These are phyloP conservation scores for Ascochyta rabiei DNA, from an alignment of 2,329 filamentous ascomycete genomes.

Conservation along the genomic window DNA sequence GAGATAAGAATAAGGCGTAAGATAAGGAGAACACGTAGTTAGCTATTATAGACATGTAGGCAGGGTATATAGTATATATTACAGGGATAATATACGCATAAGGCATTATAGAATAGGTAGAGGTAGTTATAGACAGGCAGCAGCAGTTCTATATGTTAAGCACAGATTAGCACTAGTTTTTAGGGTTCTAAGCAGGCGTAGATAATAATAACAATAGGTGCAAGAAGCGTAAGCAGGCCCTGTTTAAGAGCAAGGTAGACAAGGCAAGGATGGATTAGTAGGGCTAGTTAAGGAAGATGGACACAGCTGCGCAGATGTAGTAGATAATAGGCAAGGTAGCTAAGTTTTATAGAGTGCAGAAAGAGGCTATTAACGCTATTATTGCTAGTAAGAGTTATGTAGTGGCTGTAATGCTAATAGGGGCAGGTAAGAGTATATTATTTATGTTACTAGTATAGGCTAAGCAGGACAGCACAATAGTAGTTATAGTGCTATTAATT, in stretches of 20 bases:
- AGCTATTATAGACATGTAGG: conserved; percentile 16
- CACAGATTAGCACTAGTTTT: conserved; percentile 27
- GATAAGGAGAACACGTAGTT: conserved; percentile 10
- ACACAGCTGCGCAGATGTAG: conserved; percentile 15
- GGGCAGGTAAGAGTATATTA: conserved; percentile 35
- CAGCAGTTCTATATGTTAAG: conserved; percentile 19
- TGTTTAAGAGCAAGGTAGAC: neutral
- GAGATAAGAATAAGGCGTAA: conserved; percentile 18
- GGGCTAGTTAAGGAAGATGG: conserved; percentile 11
- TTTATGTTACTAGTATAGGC: conserved; percentile 35
- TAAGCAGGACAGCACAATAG: conserved; percentile 17
- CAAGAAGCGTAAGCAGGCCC: neutral
- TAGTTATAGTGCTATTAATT: conserved; percentile 32
- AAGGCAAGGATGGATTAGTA: conserved; percentile 3
- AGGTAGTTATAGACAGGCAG: conserved; percentile 11
- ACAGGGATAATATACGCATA: conserved; percentile 17
- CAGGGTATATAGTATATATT: conserved; percentile 15
- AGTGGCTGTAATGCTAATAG: conserved; percentile 28
- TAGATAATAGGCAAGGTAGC: conserved; percentile 16
- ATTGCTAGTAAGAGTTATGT: conserved; percentile 23
- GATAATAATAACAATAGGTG: neutral
- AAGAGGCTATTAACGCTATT: conserved; percentile 27
- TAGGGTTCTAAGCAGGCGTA: conserved; percentile 14
- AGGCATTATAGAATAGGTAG: conserved; percentile 20
- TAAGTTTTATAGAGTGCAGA: conserved; percentile 24